phyloP scores from a whole-genome alignment of 768 basidiomycete genomes.

The Suillus hirtellus region DNA sequence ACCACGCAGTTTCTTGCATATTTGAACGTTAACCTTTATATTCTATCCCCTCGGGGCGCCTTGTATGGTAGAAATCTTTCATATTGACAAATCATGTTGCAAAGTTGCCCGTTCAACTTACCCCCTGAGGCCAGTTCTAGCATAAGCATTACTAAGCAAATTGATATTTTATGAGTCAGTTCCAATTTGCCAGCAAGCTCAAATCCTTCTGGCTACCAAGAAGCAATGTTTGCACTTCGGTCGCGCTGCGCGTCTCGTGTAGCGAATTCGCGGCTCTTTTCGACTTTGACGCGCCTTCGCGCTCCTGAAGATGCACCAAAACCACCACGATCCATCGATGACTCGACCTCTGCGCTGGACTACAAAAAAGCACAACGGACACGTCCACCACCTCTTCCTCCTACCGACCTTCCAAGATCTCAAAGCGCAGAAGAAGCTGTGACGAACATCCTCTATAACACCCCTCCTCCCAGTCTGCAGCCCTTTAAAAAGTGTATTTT shows the following conservation, averaged over 20 bases:
- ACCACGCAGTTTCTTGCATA: neutral
- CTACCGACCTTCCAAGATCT: conserved; percentile 79
- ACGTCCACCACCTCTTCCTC: conserved; percentile 82
- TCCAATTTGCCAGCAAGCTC: neutral
- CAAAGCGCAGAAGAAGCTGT: conserved; percentile 94
- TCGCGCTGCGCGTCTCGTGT: conserved; percentile 23
- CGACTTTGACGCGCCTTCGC: conserved; percentile 19
- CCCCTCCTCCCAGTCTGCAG: conserved; percentile 86
- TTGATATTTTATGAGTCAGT: neutral
- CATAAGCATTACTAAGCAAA: neutral
- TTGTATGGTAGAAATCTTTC: neutral
- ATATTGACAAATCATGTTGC: neutral
- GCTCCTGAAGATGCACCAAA: conserved; percentile 48
- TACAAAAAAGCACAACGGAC: conserved; percentile 76
- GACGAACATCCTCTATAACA: conserved; percentile 96
- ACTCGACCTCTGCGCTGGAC: conserved; percentile 93
- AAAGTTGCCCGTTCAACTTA: neutral
- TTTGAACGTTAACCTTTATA: neutral
- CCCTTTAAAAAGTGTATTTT: conserved; percentile 81
- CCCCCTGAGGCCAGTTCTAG: neutral
- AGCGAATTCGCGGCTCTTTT: conserved; percentile 24
- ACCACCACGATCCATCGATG: conserved; percentile 81
- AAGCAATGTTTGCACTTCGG: conserved; percentile 16
- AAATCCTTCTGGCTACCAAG: neutral
- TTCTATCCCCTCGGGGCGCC: neutral